phyloP scores from a whole-genome alignment of 1,284 basidiomycete genomes.

The Ganoderma multipileum region DNA sequence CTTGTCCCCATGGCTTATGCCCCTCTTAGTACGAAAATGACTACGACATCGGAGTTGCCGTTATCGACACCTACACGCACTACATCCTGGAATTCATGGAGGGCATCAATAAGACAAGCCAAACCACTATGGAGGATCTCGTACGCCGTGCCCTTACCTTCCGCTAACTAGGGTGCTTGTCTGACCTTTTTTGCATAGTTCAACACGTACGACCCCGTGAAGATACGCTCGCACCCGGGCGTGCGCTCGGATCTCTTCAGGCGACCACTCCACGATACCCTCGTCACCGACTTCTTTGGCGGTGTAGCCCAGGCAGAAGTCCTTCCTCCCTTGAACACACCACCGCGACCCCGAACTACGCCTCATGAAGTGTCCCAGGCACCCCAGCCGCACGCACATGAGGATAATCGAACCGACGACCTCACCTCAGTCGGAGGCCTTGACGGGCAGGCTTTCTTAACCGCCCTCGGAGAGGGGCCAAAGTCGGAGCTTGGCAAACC shows the following conservation, averaged over 20 bases:
- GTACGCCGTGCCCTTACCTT: constrained; percentile 52
- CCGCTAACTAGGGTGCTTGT: not conserved
- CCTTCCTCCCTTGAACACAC: constrained; percentile 27
- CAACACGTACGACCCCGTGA: constrained; percentile 74
- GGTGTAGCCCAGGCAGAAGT: constrained; percentile 88
- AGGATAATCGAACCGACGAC: constrained; percentile 6
- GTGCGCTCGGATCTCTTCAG: constrained; percentile 87
- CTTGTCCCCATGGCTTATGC: not conserved
- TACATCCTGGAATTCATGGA: constrained; percentile 93
- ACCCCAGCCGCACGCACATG: not conserved
- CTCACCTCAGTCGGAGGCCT: not conserved
- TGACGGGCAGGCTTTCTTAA: constrained; percentile 16
- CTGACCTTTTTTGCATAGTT: constrained; percentile 59
- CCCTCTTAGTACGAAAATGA: constrained; percentile 85
- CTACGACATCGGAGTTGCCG: constrained; percentile 91
- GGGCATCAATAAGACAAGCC: constrained; percentile 88
- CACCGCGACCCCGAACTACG: not conserved
- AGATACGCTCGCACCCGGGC: constrained; percentile 87
- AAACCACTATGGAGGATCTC: constrained; percentile 83
- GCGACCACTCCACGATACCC: constrained; percentile 71
- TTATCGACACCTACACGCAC: constrained; percentile 96
- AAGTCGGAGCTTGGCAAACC: constrained; percentile 11
- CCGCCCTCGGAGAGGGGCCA: constrained; percentile 7
- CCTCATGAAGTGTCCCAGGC: not conserved
- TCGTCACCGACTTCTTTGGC: constrained; percentile 96